Conservation (phyloP, 1,284 basidiomycete species). For the Anthracocystis panici-leucophaei region DNA sequence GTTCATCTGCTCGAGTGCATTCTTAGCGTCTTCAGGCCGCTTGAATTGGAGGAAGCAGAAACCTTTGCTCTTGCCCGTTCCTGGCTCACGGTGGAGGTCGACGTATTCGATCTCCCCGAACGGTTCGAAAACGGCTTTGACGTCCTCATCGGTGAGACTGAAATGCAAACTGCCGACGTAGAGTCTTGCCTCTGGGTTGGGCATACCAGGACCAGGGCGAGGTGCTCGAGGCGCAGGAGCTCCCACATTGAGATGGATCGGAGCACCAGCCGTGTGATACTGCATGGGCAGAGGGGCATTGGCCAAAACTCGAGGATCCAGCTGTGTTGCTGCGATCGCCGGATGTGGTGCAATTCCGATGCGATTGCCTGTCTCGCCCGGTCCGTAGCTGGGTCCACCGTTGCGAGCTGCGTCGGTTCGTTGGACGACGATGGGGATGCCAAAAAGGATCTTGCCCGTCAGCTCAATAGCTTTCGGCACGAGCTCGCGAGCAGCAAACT, state of each 20-base stretch:
- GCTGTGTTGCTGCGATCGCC: conserved; percentile 18
- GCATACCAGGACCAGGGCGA: conserved; percentile 62
- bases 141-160: conserved; percentile 93
- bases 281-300: conserved; percentile 49
- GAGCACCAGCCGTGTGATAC: conserved; percentile 39
- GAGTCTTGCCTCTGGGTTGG: conserved; percentile 77
- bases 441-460: conserved; percentile 95
- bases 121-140: conserved; percentile 97
- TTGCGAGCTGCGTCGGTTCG: conserved; percentile 96
- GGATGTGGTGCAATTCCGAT: conserved; percentile 35
- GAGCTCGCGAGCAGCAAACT: conserved; percentile 87
- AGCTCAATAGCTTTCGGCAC: conserved; percentile 90
- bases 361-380: conserved; percentile 14
- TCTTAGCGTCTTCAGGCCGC: conserved; percentile 87
- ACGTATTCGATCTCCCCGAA: conserved; percentile 98
- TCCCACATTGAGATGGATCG: conserved; percentile 40
- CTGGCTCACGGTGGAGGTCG: conserved; percentile 91
- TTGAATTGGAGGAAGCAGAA: conserved; percentile 97
- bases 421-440: conserved; percentile 94
- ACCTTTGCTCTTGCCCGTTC: conserved; percentile 93
- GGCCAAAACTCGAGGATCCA: conserved; percentile 37
- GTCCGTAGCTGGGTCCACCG: conserved; percentile 68
- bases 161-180: conserved; percentile 97
- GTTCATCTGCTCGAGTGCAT: conserved; percentile 98
- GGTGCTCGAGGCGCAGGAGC: conserved; percentile 17